Conservation (phyloP, 2,329 filamentous ascomycete species). For the Tolypocladium ovalisporum region DNA sequence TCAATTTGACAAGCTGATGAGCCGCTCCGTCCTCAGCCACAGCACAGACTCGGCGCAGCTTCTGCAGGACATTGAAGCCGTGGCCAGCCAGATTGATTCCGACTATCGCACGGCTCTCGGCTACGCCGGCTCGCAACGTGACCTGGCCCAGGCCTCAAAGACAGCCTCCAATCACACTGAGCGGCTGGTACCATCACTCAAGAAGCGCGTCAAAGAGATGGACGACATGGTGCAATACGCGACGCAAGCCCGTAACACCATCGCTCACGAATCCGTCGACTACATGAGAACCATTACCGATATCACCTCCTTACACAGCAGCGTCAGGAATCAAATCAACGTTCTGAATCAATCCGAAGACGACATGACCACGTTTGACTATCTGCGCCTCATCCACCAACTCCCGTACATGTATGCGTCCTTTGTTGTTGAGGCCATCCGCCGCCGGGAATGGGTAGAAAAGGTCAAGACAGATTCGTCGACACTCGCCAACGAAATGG, state of each 20-base stretch:
- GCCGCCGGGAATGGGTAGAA: slow-evolving; percentile 81
- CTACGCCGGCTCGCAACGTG: slow-evolving; percentile 52
- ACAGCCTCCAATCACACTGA: slow-evolving; percentile 54
- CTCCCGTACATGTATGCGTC: slow-evolving; percentile 86
- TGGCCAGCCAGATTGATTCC: slow-evolving; percentile 76
- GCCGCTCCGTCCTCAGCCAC: slow-evolving; percentile 43
- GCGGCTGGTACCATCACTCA: slow-evolving; percentile 46
- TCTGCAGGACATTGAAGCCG: slow-evolving; percentile 73
- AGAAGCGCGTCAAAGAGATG: slow-evolving; percentile 48
- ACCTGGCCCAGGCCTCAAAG: slow-evolving; percentile 51
- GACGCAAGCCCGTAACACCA: slow-evolving; percentile 55
- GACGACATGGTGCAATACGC: slow-evolving; percentile 47
- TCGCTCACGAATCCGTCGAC: slow-evolving; percentile 53
- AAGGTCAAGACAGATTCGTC: slow-evolving; percentile 83
- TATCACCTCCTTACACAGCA: slow-evolving; percentile 65
- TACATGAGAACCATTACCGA: slow-evolving; percentile 77
- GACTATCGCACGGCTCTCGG: slow-evolving; percentile 71
- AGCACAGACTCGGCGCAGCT: slow-evolving; percentile 56
- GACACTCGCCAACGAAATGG: slow-evolving; percentile 85
- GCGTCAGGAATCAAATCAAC: slow-evolving; percentile 61
- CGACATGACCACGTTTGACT: slow-evolving; percentile 69
- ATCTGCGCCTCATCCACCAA: slow-evolving; percentile 68
- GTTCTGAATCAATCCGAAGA: slow-evolving; percentile 63
- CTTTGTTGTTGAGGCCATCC: slow-evolving; percentile 74
- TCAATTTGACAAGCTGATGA: slow-evolving; percentile 49